Percentiles rank a stretch among this genome's conserved stretches.
Conservation (phyloP, 225 moss, liverwort and hornwort species). For the Marchantia polymorpha region DNA sequence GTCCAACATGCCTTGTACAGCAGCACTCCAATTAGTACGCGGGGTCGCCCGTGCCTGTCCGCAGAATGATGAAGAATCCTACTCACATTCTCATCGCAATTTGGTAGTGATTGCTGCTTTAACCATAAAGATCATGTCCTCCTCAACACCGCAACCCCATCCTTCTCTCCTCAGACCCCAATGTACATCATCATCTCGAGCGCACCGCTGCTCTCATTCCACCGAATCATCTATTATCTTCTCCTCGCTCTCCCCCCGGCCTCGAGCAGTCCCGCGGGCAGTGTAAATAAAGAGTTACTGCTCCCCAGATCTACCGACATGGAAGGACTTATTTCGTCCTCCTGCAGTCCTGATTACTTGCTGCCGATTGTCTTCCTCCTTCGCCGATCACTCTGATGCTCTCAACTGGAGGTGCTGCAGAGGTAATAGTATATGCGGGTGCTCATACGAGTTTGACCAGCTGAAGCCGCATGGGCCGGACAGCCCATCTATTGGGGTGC, state of each 20-base stretch:
- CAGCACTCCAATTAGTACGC: background rate
- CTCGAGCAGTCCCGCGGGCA: too few species aligned
- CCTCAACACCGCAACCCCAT: background rate
- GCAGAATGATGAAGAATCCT: conserved; percentile 1
- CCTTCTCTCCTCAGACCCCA: background rate
- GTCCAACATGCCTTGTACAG: conserved; percentile 2
- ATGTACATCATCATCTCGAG: background rate
- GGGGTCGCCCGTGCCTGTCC: background rate
- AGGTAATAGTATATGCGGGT: background rate
- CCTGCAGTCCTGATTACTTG: background rate
- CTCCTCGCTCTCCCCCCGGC: background rate
- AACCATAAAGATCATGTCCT: conserved; percentile 2
- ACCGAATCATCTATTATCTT: background rate
- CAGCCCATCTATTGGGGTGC: background rate
- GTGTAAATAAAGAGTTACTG: background rate
- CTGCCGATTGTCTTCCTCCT: background rate
- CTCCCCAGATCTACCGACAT: background rate
- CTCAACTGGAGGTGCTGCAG: background rate
- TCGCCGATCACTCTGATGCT: background rate
- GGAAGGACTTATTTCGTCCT: background rate
- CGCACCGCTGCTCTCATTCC: background rate
- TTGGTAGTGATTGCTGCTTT: conserved; percentile 1
- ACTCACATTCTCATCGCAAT: conserved; percentile 8
- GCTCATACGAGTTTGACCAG: background rate
- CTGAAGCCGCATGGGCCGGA: background rate